Conservation (phyloP, 2,329 filamentous ascomycete species). For the Fusarium longipes region DNA sequence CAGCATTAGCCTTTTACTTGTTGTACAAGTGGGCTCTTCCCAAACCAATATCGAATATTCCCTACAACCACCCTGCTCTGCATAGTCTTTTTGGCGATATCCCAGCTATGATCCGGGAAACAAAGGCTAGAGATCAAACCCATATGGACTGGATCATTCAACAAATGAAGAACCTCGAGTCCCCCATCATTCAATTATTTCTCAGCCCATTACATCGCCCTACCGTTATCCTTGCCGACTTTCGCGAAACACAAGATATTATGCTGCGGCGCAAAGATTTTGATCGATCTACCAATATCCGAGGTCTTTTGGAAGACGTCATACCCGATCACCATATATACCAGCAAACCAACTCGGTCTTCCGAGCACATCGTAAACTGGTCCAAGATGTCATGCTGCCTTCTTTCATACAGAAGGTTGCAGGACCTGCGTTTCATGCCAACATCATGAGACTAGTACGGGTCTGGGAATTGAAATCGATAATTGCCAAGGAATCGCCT, state of each 20-base stretch:
- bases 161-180: background rate
- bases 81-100: background rate
- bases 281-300: background rate
- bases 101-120: background rate
- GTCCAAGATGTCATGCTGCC: background rate
- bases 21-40: background rate
- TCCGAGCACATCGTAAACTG: background rate
- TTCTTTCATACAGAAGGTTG: background rate
- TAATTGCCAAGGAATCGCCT: background rate
- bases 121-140: background rate
- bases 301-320: background rate
- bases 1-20: accelerated
- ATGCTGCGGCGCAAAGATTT: background rate
- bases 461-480: background rate
- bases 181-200: background rate
- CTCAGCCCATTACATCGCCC: background rate
- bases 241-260: background rate
- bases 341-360: background rate
- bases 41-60: background rate
- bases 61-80: background rate
- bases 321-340: background rate
- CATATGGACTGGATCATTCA: background rate
- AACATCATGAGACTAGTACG: background rate
- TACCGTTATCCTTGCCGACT: background rate
- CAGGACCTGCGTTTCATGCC: background rate